Percentiles rank a stretch among this genome's conserved stretches.
phyloP scores from a whole-genome alignment of 768 basidiomycete genomes.

The Tricholoma matsutake region DNA sequence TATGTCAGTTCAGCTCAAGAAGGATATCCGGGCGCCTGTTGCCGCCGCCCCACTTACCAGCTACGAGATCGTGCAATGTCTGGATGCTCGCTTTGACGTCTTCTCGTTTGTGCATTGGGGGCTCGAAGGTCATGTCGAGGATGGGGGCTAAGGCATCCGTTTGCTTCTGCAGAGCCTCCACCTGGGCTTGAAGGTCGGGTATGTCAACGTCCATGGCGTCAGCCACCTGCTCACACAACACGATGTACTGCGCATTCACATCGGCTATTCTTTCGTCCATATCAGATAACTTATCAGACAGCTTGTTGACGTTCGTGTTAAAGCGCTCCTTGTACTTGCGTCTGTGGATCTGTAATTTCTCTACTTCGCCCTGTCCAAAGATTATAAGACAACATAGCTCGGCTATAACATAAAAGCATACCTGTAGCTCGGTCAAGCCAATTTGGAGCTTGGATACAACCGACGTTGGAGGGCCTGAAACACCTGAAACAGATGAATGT shows the following conservation, averaged over 20 bases:
- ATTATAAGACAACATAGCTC: slow-evolving; percentile 1
- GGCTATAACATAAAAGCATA: slow-evolving; percentile 8
- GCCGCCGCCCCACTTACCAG: slow-evolving; percentile 32
- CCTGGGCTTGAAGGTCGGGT: slow-evolving; percentile 32
- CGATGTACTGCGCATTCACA: slow-evolving; percentile 32
- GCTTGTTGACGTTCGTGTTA: slow-evolving; percentile 36
- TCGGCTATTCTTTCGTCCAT: slow-evolving; percentile 40
- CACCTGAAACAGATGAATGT: slow-evolving; percentile 7
- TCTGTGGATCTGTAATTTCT: slow-evolving; percentile 35
- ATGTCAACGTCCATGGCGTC: slow-evolving; percentile 27
- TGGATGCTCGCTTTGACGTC: slow-evolving; percentile 31
- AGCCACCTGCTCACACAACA: slow-evolving; percentile 35
- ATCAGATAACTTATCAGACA: slow-evolving; percentile 36
- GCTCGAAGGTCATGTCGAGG: slow-evolving; percentile 2
- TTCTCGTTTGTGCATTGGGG: slow-evolving; percentile 18
- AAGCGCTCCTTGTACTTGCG: slow-evolving; percentile 41
- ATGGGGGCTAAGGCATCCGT: slow-evolving; percentile 13
- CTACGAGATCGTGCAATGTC: slow-evolving; percentile 36
- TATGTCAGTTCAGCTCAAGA: slow-evolving; percentile 3
- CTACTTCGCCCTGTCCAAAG: slow-evolving; percentile 31
- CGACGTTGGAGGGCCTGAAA: neutral
- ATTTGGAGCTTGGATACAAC: neutral
- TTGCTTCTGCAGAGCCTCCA: slow-evolving; percentile 36
- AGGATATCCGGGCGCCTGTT: neutral
- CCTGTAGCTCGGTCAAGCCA: slow-evolving; percentile 10